Base-by-base conservation (phyloP, 1,139 yeast species). In the Hyphopichia pseudoburtonii region DNA sequence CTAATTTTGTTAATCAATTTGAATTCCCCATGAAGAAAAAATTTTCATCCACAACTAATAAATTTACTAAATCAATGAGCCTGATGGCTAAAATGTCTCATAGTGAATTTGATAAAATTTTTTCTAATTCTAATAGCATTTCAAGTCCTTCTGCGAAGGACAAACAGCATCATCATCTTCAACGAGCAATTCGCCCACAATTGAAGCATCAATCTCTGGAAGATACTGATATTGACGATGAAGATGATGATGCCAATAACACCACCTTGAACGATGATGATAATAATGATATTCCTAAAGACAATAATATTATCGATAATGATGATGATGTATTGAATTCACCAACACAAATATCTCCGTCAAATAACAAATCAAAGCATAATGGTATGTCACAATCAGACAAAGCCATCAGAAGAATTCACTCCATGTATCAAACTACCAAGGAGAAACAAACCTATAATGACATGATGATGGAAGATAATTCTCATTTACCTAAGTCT, bases 391-490 rank as follows among this genome's bases (percentile, higher is more conserved):
- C 24, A 6, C 8, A 16, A 16, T 12, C 22, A 8, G 32, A 38
- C 17, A 41, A 45, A 9, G 46, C 46, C 46, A 73, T 75, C 39
- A 64, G 88, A 38, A 67, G 88, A 41, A 79, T 82, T 18, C 87
- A 80, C 48, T 78, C 86, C 29, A 78, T 82, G 84, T 79, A 73
- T 52, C 82, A 78, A 43, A 66, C 66, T 28, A 60, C 52, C 37
- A 64, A 60, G 50, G 76, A 64, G 51, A 66, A 54, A 48, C 70
- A 52, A 45, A 49, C 47, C 32, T 48, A 41, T 42, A 51, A 26
- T 17, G 26, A 19, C 22, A 24, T 24, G 17, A 28, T 43, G 15
- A 46, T 60, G 38, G 64, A 60, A 32, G 65, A 63, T 43, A 73
- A 73, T 47, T 76, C 73, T 22, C 60, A 62, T 33, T 52, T 74